Conservation (phyloP, 2,329 filamentous ascomycete species). For the Penicillium sp. region DNA sequence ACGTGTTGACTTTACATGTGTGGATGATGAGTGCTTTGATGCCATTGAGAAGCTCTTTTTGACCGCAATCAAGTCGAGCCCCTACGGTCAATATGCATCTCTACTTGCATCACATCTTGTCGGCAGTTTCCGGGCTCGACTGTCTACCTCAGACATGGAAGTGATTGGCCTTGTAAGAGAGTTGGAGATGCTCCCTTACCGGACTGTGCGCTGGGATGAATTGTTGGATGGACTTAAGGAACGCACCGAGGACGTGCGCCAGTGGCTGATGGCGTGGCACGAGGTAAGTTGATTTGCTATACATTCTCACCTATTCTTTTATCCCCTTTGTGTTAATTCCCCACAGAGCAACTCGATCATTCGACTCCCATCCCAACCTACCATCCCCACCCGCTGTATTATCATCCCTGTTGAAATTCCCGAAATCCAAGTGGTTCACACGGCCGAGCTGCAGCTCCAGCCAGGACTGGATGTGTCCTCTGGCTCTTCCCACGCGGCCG, state of each 20-base stretch:
- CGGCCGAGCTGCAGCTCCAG: conserved; percentile 52
- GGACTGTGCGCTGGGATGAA: conserved; percentile 55
- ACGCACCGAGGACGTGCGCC: conserved; percentile 43
- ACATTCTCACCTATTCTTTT: conserved; percentile 3
- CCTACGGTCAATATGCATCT: conserved; percentile 48
- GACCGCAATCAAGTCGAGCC: conserved; percentile 48
- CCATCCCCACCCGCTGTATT: conserved; percentile 61
- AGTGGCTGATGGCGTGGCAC: conserved; percentile 61
- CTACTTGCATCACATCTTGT: conserved; percentile 55
- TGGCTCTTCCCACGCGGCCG: conserved; percentile 38
- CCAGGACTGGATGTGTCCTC: conserved; percentile 17
- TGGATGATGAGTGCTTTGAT: conserved; percentile 69
- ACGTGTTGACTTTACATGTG: conserved; percentile 70
- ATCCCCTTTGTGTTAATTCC: conserved; percentile 11
- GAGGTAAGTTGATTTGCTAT: conserved; percentile 39
- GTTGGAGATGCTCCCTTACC: conserved; percentile 53
- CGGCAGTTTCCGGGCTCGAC: conserved; percentile 45
- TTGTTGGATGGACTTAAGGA: conserved; percentile 53
- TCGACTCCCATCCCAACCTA: conserved; percentile 30
- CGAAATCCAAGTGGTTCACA: conserved; percentile 78
- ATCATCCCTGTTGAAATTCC: conserved; percentile 89
- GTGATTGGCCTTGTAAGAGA: conserved; percentile 55
- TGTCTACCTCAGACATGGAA: conserved; percentile 54
- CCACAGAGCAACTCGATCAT: conserved; percentile 35
- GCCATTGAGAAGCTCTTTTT: conserved; percentile 49